Evolutionary conservation across 176 grass and related monocot species (phyloP).

Genomic region (Zoysia pacifica): DNA sequence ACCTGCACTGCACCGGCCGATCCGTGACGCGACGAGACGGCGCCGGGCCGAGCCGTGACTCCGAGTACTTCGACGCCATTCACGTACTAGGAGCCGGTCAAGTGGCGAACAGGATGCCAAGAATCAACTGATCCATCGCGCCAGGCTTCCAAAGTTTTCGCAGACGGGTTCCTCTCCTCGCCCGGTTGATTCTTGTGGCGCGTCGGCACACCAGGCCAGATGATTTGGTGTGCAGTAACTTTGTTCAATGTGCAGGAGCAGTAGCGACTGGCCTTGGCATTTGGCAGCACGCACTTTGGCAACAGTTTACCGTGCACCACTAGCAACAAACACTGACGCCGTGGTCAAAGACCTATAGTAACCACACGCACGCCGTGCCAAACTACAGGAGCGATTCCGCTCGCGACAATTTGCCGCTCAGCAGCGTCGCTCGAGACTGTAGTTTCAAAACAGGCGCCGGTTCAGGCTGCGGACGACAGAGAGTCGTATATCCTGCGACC

Average conservation of each 20-base stretch:
- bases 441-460: neutral
- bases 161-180: neutral
- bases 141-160: neutral
- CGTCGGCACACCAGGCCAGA: neutral
- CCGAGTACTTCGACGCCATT: neutral
- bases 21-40: conserved; percentile 13
- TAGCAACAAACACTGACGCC: neutral
- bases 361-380: neutral
- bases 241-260: neutral
- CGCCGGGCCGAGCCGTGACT: neutral
- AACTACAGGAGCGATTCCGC: neutral
- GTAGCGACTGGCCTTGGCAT: neutral
- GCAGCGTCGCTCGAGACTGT: conserved; percentile 10
- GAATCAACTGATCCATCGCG: neutral
- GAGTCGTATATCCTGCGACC: neutral
- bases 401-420: neutral
- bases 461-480: neutral
- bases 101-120: neutral
- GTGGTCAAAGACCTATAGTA: neutral
- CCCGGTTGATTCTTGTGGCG: neutral
- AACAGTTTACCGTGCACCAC: neutral
- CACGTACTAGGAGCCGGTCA: conserved; percentile 8
- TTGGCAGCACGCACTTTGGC: neutral
- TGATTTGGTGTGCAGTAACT: neutral
- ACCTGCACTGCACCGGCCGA: neutral